Conservation (phyloP, 176 grass and related monocot species). For the Thalia dealbata region DNA sequence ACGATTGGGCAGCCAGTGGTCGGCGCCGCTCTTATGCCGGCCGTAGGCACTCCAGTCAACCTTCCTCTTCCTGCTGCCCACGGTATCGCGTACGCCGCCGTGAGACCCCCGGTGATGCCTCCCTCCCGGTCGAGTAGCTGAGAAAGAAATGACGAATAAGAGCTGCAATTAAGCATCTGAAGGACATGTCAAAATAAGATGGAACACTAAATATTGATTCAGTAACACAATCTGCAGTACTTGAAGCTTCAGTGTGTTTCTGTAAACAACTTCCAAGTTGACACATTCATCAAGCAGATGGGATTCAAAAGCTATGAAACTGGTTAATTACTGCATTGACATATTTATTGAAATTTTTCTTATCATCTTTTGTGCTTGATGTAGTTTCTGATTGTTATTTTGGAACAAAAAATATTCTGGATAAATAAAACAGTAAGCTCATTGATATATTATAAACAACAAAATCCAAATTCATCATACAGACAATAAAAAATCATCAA, state of each 20-base stretch:
- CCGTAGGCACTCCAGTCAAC: conserved; percentile 64
- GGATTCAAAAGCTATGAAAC: background rate
- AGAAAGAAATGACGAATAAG: background rate
- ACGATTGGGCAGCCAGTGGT: conserved; percentile 83
- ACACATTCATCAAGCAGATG: background rate
- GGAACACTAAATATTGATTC: background rate
- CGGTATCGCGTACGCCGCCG: conserved; percentile 50
- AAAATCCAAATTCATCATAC: no score
- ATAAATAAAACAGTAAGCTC: no score
- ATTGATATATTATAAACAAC: no score
- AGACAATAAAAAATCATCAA: no score
- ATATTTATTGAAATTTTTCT: no score
- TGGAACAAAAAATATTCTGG: no score
- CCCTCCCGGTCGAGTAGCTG: conserved; percentile 32
- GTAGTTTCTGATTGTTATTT: no score
- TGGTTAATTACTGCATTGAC: background rate
- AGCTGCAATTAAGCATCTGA: background rate
- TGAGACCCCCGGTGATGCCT: conserved; percentile 46
- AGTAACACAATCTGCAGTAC: background rate
- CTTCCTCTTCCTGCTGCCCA: conserved; percentile 46
- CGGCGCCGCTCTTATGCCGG: conserved; percentile 52
- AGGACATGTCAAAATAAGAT: background rate
- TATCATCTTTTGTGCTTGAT: no score
- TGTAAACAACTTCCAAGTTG: background rate
- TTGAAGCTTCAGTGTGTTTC: no score